A percentile compares a stretch with the other conserved stretches of the same genome.
phyloP scores from a whole-genome alignment of 1,139 yeast genomes.

The Scheffersomyces lignicola region DNA sequence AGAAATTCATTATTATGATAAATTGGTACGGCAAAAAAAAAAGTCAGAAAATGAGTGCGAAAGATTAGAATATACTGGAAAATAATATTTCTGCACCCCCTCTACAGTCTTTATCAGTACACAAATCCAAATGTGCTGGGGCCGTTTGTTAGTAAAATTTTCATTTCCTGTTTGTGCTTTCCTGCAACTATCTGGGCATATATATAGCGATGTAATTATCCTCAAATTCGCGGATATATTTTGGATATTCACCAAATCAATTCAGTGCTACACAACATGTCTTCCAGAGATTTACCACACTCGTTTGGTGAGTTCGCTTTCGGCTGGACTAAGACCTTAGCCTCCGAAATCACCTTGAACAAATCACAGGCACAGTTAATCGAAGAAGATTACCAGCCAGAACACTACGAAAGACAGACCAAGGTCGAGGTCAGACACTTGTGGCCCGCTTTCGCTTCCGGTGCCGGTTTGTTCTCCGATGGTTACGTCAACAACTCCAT shows the following conservation, averaged over 20 bases:
- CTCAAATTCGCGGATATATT: too few relatives aligned
- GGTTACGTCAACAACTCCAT: conserved; percentile 88
- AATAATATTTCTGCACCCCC: too few relatives aligned
- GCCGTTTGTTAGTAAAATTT: too few relatives aligned
- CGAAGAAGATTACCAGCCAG: conserved; percentile 22
- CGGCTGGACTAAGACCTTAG: conserved; percentile 36
- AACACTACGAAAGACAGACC: conserved; percentile 15
- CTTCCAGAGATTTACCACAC: conserved; percentile 53
- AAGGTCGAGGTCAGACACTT: conserved; percentile 23
- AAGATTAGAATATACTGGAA: too few relatives aligned
- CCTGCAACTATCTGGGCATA: too few relatives aligned
- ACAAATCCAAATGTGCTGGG: too few relatives aligned
- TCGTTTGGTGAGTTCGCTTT: conserved; percentile 34
- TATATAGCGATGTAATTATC: too few relatives aligned
- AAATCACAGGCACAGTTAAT: conserved; percentile 26
- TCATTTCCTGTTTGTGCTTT: too few relatives aligned
- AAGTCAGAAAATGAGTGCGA: too few relatives aligned
- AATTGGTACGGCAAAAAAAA: too few relatives aligned
- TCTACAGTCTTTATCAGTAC: too few relatives aligned
- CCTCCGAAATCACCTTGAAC: conserved; percentile 22
- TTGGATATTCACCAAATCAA: neutral
- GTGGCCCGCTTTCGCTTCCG: conserved; percentile 84
- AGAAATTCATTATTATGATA: too few relatives aligned
- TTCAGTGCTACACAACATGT: conserved; percentile 24
- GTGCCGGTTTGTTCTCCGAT: conserved; percentile 89